phyloP scores from a whole-genome alignment of 2,329 filamentous ascomycete genomes.

The Calonectria multiphialidica region DNA sequence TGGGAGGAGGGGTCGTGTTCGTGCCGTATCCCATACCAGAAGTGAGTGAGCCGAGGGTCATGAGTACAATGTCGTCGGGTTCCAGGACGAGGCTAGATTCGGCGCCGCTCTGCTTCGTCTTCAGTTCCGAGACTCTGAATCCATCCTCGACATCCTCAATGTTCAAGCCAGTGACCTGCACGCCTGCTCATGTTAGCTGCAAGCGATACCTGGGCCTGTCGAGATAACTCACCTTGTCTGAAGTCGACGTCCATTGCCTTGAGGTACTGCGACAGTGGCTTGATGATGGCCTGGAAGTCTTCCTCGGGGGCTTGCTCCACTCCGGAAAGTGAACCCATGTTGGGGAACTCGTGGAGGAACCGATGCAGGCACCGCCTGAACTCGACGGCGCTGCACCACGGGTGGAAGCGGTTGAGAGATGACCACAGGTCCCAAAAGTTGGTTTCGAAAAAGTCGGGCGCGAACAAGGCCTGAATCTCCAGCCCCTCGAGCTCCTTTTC shows the following conservation, averaged over 20 bases:
- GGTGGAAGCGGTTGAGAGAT: slow-evolving; percentile 42
- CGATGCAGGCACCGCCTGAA: slow-evolving; percentile 42
- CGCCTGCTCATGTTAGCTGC: slow-evolving; percentile 33
- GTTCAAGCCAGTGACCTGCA: slow-evolving; percentile 41
- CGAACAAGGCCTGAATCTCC: slow-evolving; percentile 43
- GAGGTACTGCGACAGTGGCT: slow-evolving; percentile 41
- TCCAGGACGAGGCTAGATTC: slow-evolving; percentile 29
- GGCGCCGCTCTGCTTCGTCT: slow-evolving; percentile 34
- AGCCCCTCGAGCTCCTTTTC: slow-evolving; percentile 41
- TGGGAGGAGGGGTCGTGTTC: slow-evolving; percentile 37
- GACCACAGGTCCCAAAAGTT: slow-evolving; percentile 45
- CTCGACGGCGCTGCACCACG: slow-evolving; percentile 45
- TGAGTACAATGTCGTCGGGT: slow-evolving; percentile 30
- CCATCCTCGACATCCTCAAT: slow-evolving; percentile 35
- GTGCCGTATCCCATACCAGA: slow-evolving; percentile 43
- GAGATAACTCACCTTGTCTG: slow-evolving; percentile 34
- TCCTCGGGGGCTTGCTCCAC: slow-evolving; percentile 43
- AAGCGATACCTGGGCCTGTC: background rate
- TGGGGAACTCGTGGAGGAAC: slow-evolving; percentile 43
- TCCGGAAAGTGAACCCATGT: slow-evolving; percentile 41
- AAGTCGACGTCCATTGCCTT: slow-evolving; percentile 44
- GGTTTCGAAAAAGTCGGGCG: slow-evolving; percentile 42
- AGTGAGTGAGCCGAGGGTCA: slow-evolving; percentile 40
- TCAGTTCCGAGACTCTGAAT: slow-evolving; percentile 35
- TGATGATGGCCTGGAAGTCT: slow-evolving; percentile 43